These are phyloP conservation scores for Kwoniella bestiolae DNA, from an alignment of 768 basidiomycete genomes.

Conservation along the genomic window DNA sequence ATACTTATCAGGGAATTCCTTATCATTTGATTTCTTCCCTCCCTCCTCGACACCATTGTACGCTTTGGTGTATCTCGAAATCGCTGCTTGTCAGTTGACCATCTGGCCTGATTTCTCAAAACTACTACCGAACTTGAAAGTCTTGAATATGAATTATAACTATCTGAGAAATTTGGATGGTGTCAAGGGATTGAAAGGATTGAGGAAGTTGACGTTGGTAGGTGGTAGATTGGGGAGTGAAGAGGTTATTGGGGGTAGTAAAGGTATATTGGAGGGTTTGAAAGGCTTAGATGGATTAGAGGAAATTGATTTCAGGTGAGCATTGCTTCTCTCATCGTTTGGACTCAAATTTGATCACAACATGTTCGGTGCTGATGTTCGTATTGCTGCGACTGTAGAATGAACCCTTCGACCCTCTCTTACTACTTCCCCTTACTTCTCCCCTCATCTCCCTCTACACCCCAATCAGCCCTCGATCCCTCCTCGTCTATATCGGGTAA, in stretches of 20 bases:
- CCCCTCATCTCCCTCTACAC: slow-evolving; percentile 58
- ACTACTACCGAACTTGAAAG: slow-evolving; percentile 80
- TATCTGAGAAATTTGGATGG: slow-evolving; percentile 73
- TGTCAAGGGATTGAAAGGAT: slow-evolving; percentile 71
- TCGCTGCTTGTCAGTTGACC: slow-evolving; percentile 81
- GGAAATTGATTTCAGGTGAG: slow-evolving; percentile 88
- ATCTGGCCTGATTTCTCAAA: slow-evolving; percentile 71
- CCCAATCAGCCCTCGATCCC: slow-evolving; percentile 4
- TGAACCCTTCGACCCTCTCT: slow-evolving; percentile 96
- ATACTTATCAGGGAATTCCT: slow-evolving; percentile 77
- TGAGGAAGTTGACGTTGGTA: slow-evolving; percentile 84
- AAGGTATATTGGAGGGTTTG: slow-evolving; percentile 72
- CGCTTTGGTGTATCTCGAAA: slow-evolving; percentile 88
- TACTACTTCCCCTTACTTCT: slow-evolving; percentile 92
- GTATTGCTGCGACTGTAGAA: slow-evolving; percentile 59
- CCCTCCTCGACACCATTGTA: slow-evolving; percentile 67
- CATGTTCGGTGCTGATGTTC: background rate
- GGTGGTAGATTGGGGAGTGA: slow-evolving; percentile 70
- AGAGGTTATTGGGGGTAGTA: slow-evolving; percentile 62
- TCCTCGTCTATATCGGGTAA: slow-evolving; percentile 16
- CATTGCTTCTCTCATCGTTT: background rate
- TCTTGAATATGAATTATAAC: slow-evolving; percentile 96
- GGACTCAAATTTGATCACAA: background rate
- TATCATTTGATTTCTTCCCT: slow-evolving; percentile 56
- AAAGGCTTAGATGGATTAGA: slow-evolving; percentile 77